Evolutionary conservation across 1,284 basidiomycete genomes (phyloP).

Genomic region (Trametes hirsuta): DNA sequence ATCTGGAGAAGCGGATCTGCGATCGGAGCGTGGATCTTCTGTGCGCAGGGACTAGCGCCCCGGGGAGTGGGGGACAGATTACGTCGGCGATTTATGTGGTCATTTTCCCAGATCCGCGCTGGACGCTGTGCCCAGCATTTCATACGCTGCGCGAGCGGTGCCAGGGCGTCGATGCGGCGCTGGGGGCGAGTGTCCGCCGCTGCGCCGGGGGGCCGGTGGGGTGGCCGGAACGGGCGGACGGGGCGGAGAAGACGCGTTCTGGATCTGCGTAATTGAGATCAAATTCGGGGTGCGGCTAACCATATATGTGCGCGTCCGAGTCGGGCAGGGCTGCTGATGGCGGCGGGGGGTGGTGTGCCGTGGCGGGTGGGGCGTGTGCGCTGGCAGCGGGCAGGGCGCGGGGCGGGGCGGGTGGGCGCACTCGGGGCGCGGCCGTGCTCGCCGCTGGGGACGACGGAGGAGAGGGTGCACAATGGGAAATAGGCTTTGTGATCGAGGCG

Average conservation of each 20-base stretch:
- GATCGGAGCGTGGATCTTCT: slow-evolving; percentile 28
- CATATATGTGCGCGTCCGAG: slow-evolving; percentile 10
- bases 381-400: slow-evolving; percentile 5
- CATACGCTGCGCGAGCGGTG: not conserved
- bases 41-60: slow-evolving; percentile 14
- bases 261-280: slow-evolving; percentile 25
- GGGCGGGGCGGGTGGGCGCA: not conserved
- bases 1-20: slow-evolving; percentile 31
- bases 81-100: slow-evolving; percentile 16
- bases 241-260: slow-evolving; percentile 12
- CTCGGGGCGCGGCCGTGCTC: no score
- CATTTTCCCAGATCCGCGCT: slow-evolving; percentile 18
- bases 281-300: slow-evolving; percentile 24
- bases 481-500: no score
- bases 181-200: not conserved
- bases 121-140: slow-evolving; percentile 12
- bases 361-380: not conserved
- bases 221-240: not conserved
- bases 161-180: not conserved
- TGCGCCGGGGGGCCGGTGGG: slow-evolving; percentile 5
- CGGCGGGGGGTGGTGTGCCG: slow-evolving; percentile 3
- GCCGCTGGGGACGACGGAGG: no score
- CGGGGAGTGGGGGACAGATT: slow-evolving; percentile 15
- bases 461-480: no score
- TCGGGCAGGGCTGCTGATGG: slow-evolving; percentile 12